Conservation (phyloP, 352 stramenopile species). For the Phytophthora sansomeana region DNA sequence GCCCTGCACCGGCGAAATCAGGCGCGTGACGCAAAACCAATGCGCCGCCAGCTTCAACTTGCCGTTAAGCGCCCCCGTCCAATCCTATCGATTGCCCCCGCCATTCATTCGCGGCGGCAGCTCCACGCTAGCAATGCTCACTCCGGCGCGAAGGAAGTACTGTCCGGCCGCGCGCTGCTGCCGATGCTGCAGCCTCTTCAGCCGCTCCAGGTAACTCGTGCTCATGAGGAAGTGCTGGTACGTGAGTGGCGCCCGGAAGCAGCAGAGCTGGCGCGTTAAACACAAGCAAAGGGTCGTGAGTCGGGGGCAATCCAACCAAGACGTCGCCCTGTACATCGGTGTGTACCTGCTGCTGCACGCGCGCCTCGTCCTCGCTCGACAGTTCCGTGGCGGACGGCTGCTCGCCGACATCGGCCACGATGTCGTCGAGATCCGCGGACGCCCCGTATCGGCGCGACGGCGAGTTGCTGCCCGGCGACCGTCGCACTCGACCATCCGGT, state of each 20-base stretch:
- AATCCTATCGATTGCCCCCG: constrained; percentile 21
- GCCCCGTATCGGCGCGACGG: constrained; percentile 5
- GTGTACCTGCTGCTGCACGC: constrained; percentile 16
- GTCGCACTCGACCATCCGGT: not conserved
- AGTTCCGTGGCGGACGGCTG: not conserved
- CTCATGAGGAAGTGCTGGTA: constrained; percentile 64
- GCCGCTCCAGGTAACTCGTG: constrained; percentile 60
- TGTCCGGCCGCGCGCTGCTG: constrained; percentile 6
- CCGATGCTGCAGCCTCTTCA: constrained; percentile 39
- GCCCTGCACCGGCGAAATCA: constrained; percentile 33
- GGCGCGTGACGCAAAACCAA: constrained; percentile 32
- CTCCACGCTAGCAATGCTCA: not conserved
- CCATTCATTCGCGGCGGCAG: no score
- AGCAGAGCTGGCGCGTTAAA: constrained; percentile 30
- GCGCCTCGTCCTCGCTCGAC: not conserved
- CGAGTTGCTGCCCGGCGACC: constrained; percentile 12
- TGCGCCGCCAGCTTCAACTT: constrained; percentile 28
- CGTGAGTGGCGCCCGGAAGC: constrained; percentile 17
- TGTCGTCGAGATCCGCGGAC: constrained; percentile 22
- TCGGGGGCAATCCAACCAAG: not conserved
- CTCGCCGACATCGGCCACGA: constrained; percentile 25
- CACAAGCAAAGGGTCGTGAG: constrained; percentile 21
- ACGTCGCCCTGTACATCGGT: not conserved
- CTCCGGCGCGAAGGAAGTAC: not conserved
- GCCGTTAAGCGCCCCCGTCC: constrained; percentile 11